Base-by-base conservation (phyloP, 2,329 filamentous ascomycete genomes). In the Cordyceps cateniannulata region DNA sequence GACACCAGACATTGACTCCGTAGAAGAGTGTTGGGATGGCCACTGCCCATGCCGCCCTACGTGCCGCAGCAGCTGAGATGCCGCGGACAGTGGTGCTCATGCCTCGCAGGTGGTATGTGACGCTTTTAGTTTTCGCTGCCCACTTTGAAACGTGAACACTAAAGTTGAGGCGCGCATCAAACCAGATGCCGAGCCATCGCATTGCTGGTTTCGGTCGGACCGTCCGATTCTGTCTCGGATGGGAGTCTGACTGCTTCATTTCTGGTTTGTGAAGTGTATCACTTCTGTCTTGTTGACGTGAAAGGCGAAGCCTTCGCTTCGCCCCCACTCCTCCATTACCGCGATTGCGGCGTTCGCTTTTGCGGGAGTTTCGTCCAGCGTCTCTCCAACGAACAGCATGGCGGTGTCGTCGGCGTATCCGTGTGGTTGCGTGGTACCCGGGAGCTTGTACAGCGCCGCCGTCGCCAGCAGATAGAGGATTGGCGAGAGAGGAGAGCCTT, bases 271-370 rank as follows among this genome's bases (percentile, higher is more conserved):
- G 53, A 68, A 66, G 48, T 69, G 62, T 22, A 69, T 66, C 3
- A 66, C 62, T 51, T 69, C 62, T 25, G 64, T 66, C 49, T 69
- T 69, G 6, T 53, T 59, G 8, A 53, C 61, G 56, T 65, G 61
- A 49, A 69, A 69, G 9, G 60, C 59, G 40, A 69, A 59, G 20
- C 54, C 63, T 38, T 66, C 65, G 5, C 45, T 57, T 20, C 44
- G 55, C 10, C 67, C 65, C 63, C 62, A 66, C 12, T 52, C 27
- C 12, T 63, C 42, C 7, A 65, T 59, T 25, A 63, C 59, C 27
- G 59, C 32, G 4, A 64, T 47, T n/a, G 58, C 45, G 20, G 44
- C 49, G 10, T 63, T 51, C 38, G 64, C 62, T 20, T 27, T 44
- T 32, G 29, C n/a, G 16, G 62, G 51, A 10, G 59, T 66, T 45